phyloP scores from a whole-genome alignment of 2,329 filamentous ascomycete genomes.

The Fonsecaea monophora region DNA sequence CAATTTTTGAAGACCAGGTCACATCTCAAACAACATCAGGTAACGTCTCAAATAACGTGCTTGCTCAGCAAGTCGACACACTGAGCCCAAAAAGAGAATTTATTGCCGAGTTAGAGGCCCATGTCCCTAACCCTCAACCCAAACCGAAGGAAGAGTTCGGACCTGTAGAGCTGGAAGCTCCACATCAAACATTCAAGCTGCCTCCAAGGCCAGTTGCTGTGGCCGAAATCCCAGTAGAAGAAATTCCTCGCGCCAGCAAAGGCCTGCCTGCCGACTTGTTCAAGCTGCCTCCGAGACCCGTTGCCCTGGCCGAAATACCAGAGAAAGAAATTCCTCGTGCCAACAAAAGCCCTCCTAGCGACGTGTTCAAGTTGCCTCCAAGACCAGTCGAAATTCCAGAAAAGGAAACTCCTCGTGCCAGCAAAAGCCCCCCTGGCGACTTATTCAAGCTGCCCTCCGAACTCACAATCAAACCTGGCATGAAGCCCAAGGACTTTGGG shows the following conservation, averaged over 20 bases:
- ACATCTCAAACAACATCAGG: background rate
- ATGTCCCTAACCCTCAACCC: constrained; percentile 20
- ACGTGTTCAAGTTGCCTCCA: constrained; percentile 31
- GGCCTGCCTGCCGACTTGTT: constrained; percentile 29
- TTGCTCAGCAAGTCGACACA: background rate
- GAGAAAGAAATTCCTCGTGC: constrained; percentile 29
- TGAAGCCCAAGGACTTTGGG: constrained; percentile 33
- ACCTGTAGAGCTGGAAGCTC: constrained; percentile 38
- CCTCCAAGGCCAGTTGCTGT: constrained; percentile 32
- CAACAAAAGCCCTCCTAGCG: constrained; percentile 25
- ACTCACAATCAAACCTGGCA: constrained; percentile 22
- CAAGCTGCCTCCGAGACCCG: constrained; percentile 30
- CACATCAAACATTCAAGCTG: constrained; percentile 33
- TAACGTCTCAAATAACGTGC: background rate
- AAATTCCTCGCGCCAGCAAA: constrained; percentile 25
- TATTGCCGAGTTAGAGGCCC: constrained; percentile 38
- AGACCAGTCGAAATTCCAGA: constrained; percentile 26
- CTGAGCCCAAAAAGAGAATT: constrained; percentile 22
- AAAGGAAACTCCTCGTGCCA: constrained; percentile 26
- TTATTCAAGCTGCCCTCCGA: constrained; percentile 30
- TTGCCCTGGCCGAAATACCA: constrained; percentile 12
- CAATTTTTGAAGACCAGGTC: background rate
- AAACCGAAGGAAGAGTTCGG: constrained; percentile 19
- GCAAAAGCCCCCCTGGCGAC: constrained; percentile 26
- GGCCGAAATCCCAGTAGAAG: constrained; percentile 22